These are phyloP conservation scores for Meyerozyma guilliermondii DNA, from an alignment of 1,139 yeast genomes.

Conservation along the genomic window DNA sequence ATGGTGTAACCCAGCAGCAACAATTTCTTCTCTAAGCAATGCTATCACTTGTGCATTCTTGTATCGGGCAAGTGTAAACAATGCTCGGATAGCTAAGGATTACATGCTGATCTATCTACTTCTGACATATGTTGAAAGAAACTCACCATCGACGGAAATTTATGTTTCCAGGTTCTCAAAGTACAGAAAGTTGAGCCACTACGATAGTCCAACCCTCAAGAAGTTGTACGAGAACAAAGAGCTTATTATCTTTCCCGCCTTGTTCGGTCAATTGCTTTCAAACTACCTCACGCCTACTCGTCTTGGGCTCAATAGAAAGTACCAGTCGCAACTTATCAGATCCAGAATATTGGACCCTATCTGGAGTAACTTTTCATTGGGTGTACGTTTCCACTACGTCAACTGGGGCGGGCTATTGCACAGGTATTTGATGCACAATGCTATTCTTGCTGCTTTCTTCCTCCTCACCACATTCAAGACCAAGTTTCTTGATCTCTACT, in stretches of 20 bases:
- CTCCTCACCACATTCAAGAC: constrained; percentile 20
- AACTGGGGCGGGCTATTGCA: constrained; percentile 26
- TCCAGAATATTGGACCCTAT: constrained; percentile 34
- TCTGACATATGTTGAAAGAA: constrained; percentile 26
- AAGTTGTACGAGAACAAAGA: constrained; percentile 29
- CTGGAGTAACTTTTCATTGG: constrained; percentile 37
- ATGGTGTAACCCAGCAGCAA: no score
- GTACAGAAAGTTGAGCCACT: constrained; percentile 23
- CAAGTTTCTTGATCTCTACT: constrained; percentile 23
- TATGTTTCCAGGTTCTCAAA: constrained; percentile 22
- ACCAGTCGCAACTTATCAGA: constrained; percentile 31
- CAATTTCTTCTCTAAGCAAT: constrained; percentile 16
- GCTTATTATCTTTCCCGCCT: constrained; percentile 27
- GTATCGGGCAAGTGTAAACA: constrained; percentile 27
- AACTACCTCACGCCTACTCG: constrained; percentile 40
- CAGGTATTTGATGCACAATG: constrained; percentile 26
- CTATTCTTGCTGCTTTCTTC: constrained; percentile 15
- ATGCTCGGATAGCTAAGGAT: constrained; percentile 32
- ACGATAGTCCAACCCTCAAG: constrained; percentile 14
- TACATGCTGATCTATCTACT: constrained; percentile 33
- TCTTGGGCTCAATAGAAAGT: constrained; percentile 32
- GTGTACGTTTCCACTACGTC: constrained; percentile 20
- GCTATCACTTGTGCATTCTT: constrained; percentile 23
- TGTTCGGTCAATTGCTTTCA: constrained; percentile 39
- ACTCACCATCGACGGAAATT: constrained; percentile 30